Base-by-base conservation (phyloP, 2,329 filamentous ascomycete genomes). In the Neofusicoccum parvum region DNA sequence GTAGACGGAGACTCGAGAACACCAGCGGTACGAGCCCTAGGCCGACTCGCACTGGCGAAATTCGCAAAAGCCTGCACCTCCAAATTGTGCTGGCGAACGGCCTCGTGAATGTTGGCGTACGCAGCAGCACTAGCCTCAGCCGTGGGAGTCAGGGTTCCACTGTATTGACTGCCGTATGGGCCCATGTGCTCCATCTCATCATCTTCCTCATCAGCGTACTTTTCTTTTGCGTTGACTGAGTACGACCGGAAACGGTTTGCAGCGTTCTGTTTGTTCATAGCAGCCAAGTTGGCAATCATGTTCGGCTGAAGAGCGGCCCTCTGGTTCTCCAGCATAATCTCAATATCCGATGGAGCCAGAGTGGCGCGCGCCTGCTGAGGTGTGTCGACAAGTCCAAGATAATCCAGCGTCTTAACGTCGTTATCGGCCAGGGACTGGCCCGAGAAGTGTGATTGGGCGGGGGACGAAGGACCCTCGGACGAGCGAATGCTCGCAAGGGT, bases 221-320 rank as follows among this genome's bases (percentile, higher is more conserved):
- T 96, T 76, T 98, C 94, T 79, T 96, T 97, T 65, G 96, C 96
- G 78, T 99, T 99, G 69, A 99, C 95, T 0, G 95, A 99, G 78
- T 97, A 98, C 1, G 95, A 99, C 53, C 95, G 89, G 83, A 98
- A 96, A 62, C 95, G 88, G 76, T 91, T 98, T 50, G 90, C 85
- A 49, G 76, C 91, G 75, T 87, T 91, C 49, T 77, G 91, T 75
- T 87, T 91, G 69, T 89, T 90, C 70, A 92, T 86, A 75, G 92
- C 90, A 68, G 89, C 88, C 67, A 94, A 82, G 73, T 91, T 76
- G 50, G 74, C 75, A 67, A 70, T 74, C 65, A 74, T 91, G 50
- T 90, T 89, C 27, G 63, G 51, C n/a, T 59, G 63, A 39, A 94
- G 83, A 69, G 92, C 90, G 2, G 73, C 71, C 64, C 83, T 79